Conservation (phyloP, 2,329 filamentous ascomycete genomes). For the Cordyceps farinosa region DNA sequence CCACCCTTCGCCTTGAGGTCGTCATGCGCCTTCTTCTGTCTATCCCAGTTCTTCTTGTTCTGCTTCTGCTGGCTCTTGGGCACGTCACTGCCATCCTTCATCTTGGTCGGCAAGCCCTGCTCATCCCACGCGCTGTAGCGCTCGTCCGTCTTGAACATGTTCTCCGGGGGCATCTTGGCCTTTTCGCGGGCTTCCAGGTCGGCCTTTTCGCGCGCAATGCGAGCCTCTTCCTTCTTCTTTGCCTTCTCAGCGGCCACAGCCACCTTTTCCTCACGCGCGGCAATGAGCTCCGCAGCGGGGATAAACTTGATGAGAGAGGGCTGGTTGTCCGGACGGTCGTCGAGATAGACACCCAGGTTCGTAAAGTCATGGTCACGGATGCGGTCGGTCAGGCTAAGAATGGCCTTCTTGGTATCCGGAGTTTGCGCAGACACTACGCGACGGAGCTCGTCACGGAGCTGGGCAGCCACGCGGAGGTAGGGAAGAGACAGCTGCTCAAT, state of each 20-base stretch:
- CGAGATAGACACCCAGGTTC: conserved; percentile 80
- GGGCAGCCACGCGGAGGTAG: conserved; percentile 53
- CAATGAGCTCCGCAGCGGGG: conserved; percentile 53
- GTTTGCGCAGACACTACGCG: conserved; percentile 46
- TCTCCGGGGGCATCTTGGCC: conserved; percentile 51
- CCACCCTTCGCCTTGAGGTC: conserved; percentile 41
- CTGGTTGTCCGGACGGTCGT: conserved; percentile 66
- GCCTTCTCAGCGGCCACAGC: conserved; percentile 60
- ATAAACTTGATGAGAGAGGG: conserved; percentile 71
- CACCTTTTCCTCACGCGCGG: conserved; percentile 56
- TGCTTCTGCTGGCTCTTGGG: conserved; percentile 78
- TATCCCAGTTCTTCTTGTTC: conserved; percentile 84
- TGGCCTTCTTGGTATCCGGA: conserved; percentile 60
- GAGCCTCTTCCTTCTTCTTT: conserved; percentile 52
- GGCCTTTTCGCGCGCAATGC: conserved; percentile 45
- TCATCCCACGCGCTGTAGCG: conserved; percentile 75
- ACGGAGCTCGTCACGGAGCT: conserved; percentile 60
- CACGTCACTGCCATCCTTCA: conserved; percentile 74
- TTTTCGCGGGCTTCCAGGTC: conserved; percentile 55
- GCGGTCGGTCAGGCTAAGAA: conserved; percentile 72
- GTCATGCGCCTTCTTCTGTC: conserved; percentile 81
- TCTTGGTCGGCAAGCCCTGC: conserved; percentile 74
- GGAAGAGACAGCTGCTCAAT: conserved; percentile 52
- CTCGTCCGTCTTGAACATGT: conserved; percentile 56
- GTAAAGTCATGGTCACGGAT: conserved; percentile 80